Evolutionary conservation across 1,139 yeast species (phyloP).

Genomic region (Saccharomyces hybrid): DNA sequence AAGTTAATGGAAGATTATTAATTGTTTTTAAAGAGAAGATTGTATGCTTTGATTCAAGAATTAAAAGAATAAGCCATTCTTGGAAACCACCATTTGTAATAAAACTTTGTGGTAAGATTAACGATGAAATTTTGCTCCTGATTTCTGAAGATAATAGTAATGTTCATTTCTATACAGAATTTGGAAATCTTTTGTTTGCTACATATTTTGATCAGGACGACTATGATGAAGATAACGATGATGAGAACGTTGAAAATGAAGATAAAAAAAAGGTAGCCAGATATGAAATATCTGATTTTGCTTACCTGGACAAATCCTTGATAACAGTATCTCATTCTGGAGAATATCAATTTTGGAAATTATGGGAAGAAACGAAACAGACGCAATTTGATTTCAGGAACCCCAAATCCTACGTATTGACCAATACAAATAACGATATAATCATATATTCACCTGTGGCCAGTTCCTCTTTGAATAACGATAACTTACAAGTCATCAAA

Average conservation of each 20-base stretch:
- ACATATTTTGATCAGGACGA: conserved; percentile 9
- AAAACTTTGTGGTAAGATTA: conserved; percentile 16
- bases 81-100: conserved; percentile 12
- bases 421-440: conserved; percentile 23
- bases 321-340: conserved; percentile 21
- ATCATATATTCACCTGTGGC: conserved; percentile 24
- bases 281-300: conserved; percentile 13
- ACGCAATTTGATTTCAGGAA: conserved; percentile 19
- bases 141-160: conserved; percentile 17
- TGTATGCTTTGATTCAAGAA: conserved; percentile 15
- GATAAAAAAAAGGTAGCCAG: conserved; percentile 5
- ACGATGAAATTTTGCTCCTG: conserved; percentile 15
- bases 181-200: conserved; percentile 26
- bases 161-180: conserved; percentile 20
- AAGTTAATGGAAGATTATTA: conserved; percentile 12
- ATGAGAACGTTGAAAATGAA: conserved; percentile 6
- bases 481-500: conserved; percentile 19
- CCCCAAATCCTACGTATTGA: conserved; percentile 18
- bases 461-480: conserved; percentile 18
- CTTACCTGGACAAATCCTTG: conserved; percentile 19
- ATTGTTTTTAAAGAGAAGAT: conserved; percentile 15
- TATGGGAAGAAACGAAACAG: conserved; percentile 24
- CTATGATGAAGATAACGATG: conserved; percentile 13
- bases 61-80: conserved; percentile 9
- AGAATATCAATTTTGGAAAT: conserved; percentile 22